Evolutionary conservation across 805 yeast genomes (phyloP).

Genomic region (Metschnikowia gelsemii): DNA sequence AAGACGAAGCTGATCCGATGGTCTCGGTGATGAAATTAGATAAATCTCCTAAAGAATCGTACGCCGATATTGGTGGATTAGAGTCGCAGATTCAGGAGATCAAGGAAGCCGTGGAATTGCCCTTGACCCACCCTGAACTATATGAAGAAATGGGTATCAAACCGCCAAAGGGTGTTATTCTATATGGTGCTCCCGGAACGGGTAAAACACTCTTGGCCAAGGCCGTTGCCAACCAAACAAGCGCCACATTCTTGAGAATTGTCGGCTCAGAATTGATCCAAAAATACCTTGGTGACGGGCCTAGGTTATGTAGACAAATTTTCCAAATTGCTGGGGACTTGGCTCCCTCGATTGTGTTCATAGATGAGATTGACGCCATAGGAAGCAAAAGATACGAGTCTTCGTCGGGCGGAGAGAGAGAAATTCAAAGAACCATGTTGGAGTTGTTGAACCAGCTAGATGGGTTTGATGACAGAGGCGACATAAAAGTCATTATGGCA

Average conservation of each 20-base stretch:
- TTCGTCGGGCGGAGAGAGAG: slow-evolving; percentile 96
- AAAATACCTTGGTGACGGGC: slow-evolving; percentile 97
- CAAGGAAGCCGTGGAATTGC: slow-evolving; percentile 94
- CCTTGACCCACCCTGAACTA: slow-evolving; percentile 92
- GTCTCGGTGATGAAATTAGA: slow-evolving; percentile 97
- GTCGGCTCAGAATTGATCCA: slow-evolving; percentile 97
- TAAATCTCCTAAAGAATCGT: slow-evolving; percentile 94
- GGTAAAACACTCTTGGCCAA: slow-evolving; percentile 94
- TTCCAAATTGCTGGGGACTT: slow-evolving; percentile 96
- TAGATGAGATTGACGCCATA: slow-evolving; percentile 98
- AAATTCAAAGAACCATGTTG: slow-evolving; percentile 96
- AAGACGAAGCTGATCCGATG: slow-evolving; percentile 97
- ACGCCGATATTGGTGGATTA: slow-evolving; percentile 96
- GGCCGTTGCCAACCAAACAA: slow-evolving; percentile 97
- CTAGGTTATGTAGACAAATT: slow-evolving; percentile 87
- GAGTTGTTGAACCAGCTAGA: slow-evolving; percentile 92
- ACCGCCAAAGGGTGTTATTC: slow-evolving; percentile 96
- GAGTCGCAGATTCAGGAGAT: slow-evolving; percentile 96
- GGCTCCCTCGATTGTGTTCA: slow-evolving; percentile 97
- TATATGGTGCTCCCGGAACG: slow-evolving; percentile 98
- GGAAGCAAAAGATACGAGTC: slow-evolving; percentile 98
- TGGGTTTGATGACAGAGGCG: slow-evolving; percentile 96
- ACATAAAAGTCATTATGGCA: slow-evolving; percentile 97
- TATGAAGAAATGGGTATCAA: slow-evolving; percentile 98
- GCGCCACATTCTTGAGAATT: slow-evolving; percentile 92